Base-by-base conservation (phyloP, 495 filamentous ascomycete species). In the Penicillium robsamsonii region DNA sequence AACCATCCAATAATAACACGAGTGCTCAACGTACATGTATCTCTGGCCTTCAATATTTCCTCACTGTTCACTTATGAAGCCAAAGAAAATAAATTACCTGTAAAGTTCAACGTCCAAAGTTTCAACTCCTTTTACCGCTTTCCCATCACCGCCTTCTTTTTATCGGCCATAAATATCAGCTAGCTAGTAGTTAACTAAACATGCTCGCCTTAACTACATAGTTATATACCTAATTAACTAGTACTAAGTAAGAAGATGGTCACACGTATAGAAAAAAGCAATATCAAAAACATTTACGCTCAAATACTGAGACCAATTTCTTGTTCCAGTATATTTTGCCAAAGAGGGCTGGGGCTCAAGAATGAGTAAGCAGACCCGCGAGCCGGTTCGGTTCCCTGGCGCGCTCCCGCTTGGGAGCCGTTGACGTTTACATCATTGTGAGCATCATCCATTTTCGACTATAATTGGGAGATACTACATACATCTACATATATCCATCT, bases 341-440 rank as follows among this genome's bases (percentile, higher is more conserved):
- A 41, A 24, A 25, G 42, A 44, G 5, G 1, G 42, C 18, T 11
- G 20, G 10, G 42, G 22, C 42, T n/a, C n/a, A 30, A 27, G 15
- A 58, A 46, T 67, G 62, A 67, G 41, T 67, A 56, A 67, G 58
- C 58, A 15, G 56, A 62, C 56, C 56, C 56, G 44, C 44, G 42
- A 29, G 4, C 25, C 56, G 58, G 25, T 59, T 15, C 35, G 49
- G 50, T 52, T 52, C 50, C 50, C 50, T 52, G 50, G 50, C 29
- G 27, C 50, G 18, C 37, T 55, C 51, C 46, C 45, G 45, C 30
- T 29, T 47, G 45, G 45, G 2, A 47, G 29, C 45, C 22, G n/a
- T 47, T 47, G 62, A 58, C 50, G 49, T 66, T 70, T 70, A 63
- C 68, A 70, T 69, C 70, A 72, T 72, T 37, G 61, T 68, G 68